A percentile compares a stretch with the other conserved stretches of the same genome.
These are phyloP conservation scores for Suillus weaverae DNA, from an alignment of 768 basidiomycete species.

Conservation along the genomic window DNA sequence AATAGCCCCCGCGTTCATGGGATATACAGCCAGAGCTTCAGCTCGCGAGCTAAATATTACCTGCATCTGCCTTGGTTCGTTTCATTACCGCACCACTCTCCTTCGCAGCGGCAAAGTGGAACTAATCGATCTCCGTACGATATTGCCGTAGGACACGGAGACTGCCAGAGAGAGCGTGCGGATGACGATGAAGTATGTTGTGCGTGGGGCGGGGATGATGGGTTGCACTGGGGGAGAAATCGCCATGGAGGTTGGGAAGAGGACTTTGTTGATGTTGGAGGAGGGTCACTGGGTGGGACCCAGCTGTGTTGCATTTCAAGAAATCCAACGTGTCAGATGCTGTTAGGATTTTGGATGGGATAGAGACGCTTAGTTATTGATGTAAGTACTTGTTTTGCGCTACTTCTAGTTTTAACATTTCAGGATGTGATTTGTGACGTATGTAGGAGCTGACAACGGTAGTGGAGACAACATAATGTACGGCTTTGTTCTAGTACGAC, in stretches of 20 bases:
- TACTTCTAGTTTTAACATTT: neutral
- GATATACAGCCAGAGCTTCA: no score
- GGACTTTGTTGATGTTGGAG: conserved; percentile 78
- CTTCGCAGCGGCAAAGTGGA: no score
- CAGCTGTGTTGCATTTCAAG: conserved; percentile 82
- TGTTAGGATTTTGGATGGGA: conserved; percentile 76
- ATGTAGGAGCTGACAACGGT: no score
- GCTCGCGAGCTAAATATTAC: no score
- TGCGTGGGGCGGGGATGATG: conserved; percentile 88
- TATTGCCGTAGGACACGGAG: conserved; percentile 86
- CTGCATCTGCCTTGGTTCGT: no score
- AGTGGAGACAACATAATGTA: no score
- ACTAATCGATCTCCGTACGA: conserved; percentile 85
- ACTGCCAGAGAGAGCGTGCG: conserved; percentile 79
- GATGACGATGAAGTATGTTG: conserved; percentile 80
- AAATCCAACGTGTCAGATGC: conserved; percentile 92
- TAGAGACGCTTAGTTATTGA: conserved; percentile 79
- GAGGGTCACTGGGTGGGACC: conserved; percentile 93
- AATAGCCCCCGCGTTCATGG: no score
- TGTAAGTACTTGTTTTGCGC: neutral
- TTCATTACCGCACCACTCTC: no score
- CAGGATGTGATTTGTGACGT: no score
- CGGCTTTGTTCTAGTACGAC: no score
- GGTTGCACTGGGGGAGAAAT: conserved; percentile 89
- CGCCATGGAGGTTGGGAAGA: conserved; percentile 81